These are phyloP conservation scores for Zostera marina DNA, from an alignment of 116 monocot genomes.

Conservation along the genomic window DNA sequence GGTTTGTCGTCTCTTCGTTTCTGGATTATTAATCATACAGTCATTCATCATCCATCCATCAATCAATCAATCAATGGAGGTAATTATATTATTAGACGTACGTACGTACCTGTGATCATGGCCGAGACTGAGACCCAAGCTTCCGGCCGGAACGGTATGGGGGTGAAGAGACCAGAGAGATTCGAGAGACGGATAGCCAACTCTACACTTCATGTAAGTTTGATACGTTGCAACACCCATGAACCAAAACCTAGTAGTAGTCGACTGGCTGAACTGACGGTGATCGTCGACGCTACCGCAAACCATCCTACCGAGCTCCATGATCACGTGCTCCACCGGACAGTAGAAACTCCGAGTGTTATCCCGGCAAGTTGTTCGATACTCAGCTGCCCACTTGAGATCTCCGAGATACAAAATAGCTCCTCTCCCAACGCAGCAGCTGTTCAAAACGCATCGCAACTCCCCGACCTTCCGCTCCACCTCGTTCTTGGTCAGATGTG, in stretches of 20 bases:
- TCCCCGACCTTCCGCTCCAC: slow-evolving; percentile 71
- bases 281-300: slow-evolving; percentile 15
- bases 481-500: slow-evolving; percentile 28
- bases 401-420: slow-evolving; percentile 70
- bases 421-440: slow-evolving; percentile 39
- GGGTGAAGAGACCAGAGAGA: slow-evolving; percentile 63
- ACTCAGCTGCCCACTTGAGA: slow-evolving; percentile 68
- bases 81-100: no score
- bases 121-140: slow-evolving; percentile 52
- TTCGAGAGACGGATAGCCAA: slow-evolving; percentile 57
- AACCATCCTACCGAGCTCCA: slow-evolving; percentile 64
- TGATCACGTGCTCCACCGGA: slow-evolving; percentile 70
- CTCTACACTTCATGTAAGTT: slow-evolving; percentile 68
- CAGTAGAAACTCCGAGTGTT: slow-evolving; percentile 36
- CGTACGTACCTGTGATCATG: slow-evolving; percentile 20
- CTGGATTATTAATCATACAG: no score
- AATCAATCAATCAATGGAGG: no score
- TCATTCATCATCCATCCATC: no score
- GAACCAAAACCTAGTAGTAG: slow-evolving; percentile 84
- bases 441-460: slow-evolving; percentile 33
- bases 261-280: no score
- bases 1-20: no score
- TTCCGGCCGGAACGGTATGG: slow-evolving; percentile 43
- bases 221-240: slow-evolving; percentile 60
- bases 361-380: slow-evolving; percentile 23